These are phyloP conservation scores for Knoxia roxburghii DNA, from an alignment of 257 asterid genomes.

Conservation along the genomic window DNA sequence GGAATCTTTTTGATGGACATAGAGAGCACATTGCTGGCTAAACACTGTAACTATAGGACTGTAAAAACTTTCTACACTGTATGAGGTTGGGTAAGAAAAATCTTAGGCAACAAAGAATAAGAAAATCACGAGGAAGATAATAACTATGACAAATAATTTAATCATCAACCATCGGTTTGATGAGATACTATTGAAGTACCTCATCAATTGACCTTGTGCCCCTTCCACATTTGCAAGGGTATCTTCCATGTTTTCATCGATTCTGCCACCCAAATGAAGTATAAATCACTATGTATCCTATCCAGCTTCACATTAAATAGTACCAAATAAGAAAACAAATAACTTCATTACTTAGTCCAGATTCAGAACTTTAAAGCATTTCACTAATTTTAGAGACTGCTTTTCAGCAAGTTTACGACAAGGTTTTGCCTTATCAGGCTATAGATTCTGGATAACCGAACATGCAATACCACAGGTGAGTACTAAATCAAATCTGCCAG, in stretches of 20 bases:
- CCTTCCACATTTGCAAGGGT: constrained; percentile 75
- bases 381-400: background rate
- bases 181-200: constrained; percentile 59
- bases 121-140: constrained; percentile 56
- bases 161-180: constrained; percentile 84
- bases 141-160: constrained; percentile 61
- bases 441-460: background rate
- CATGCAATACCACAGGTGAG: background rate
- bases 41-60: background rate
- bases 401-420: background rate
- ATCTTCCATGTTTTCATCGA: constrained; percentile 84
- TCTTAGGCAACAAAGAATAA: constrained; percentile 58
- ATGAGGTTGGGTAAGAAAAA: background rate
- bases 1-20: too few relatives aligned
- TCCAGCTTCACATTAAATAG: background rate
- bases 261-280: constrained; percentile 35
- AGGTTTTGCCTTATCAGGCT: background rate
- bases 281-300: constrained; percentile 1
- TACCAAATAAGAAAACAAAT: background rate
- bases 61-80: constrained; percentile 6
- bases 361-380: background rate
- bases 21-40: constrained; percentile 7
- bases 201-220: constrained; percentile 63
- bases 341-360: background rate
- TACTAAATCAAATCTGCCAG: background rate